Percentiles rank a stretch among this genome's conserved stretches.
These are phyloP conservation scores for Gliomastix tumulicola DNA, from an alignment of 2,329 filamentous ascomycete species.

Conservation along the genomic window DNA sequence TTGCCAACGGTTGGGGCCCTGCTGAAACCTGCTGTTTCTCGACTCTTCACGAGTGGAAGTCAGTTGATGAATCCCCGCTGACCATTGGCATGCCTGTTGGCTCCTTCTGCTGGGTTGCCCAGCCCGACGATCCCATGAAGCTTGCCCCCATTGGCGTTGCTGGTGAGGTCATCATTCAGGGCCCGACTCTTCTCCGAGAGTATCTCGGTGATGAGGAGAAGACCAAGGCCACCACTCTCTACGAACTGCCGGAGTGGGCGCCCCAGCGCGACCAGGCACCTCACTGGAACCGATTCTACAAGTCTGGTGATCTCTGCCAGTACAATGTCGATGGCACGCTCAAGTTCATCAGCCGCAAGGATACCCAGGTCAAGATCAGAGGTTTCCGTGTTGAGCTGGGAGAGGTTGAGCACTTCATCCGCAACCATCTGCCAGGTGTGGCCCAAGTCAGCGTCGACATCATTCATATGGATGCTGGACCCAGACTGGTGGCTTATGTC, in stretches of 20 bases:
- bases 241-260: constrained; percentile 17
- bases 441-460: constrained; percentile 26
- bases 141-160: constrained; percentile 7
- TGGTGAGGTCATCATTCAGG: constrained; percentile 11
- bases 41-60: constrained; percentile 2
- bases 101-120: constrained; percentile 7
- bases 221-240: constrained; percentile 11
- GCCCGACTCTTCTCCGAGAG: constrained; percentile 7
- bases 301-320: constrained; percentile 5
- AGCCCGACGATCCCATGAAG: constrained; percentile 6
- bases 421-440: not conserved
- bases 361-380: constrained; percentile 47
- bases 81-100: constrained; percentile 5
- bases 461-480: constrained; percentile 30
- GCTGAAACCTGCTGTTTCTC: constrained; percentile 5
- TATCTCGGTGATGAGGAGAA: constrained; percentile 4
- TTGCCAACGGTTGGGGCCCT: constrained; percentile 6
- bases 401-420: constrained; percentile 7
- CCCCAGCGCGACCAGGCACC: constrained; percentile 5
- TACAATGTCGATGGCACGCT: constrained; percentile 22
- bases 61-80: not conserved
- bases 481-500: constrained; percentile 34
- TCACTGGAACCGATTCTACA: constrained; percentile 4
- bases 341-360: constrained; percentile 40
- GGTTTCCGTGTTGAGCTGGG: constrained; percentile 39